Evolutionary conservation across 2,329 filamentous ascomycete genomes (phyloP), one percentile per base, ranked within the genome.

Genomic region (Aureobasidium mangrovei): DNA sequence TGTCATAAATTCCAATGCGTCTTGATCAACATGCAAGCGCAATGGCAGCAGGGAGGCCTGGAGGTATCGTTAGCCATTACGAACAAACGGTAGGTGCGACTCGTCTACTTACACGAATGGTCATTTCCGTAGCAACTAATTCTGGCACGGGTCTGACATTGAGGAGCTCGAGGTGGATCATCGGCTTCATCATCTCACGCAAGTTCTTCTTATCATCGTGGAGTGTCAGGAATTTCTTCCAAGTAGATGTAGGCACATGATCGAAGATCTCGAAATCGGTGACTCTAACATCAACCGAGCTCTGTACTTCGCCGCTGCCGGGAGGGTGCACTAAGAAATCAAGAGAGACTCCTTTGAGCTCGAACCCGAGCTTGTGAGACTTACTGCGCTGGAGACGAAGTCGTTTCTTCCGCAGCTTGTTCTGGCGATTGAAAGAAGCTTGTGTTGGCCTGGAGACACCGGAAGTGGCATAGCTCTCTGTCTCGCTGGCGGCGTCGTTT

Each of bases 141-240:
- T 90, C 85, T 2, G 85, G 81, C 3, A 95, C 78, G 3, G 93
- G 93, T 67, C 86, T 89, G 39, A 97, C 89, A 53, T 87, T 95
- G 55, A 95, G 74, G 4, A 97, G 74, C 66, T 96, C 88, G 7
- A 97, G 74, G 65, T 95, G 90, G 12, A 93, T 79, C 91, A 97
- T 96, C 63, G 84, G 89, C 10, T 85, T 86, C 18, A 84, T 86
- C 69, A 88, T 85, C 70, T 97, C 89, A 46, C 91, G 82, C 26
- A 58, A 55, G 64, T 88, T 84, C n/a, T 87, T 88, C 8, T 84
- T 85, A 65, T 94, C 89, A 56, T 87, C 83, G 73, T 95, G 87
- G 63, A 95, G 96, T 0, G 91, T 97, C 10, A 89, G 84, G 71
- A 98, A 98, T 67, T 96, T 98, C 69, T 88, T 94, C 94, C 94